phyloP scores from a whole-genome alignment of 2,329 filamentous ascomycete species.

The Penicillium occitanis region DNA sequence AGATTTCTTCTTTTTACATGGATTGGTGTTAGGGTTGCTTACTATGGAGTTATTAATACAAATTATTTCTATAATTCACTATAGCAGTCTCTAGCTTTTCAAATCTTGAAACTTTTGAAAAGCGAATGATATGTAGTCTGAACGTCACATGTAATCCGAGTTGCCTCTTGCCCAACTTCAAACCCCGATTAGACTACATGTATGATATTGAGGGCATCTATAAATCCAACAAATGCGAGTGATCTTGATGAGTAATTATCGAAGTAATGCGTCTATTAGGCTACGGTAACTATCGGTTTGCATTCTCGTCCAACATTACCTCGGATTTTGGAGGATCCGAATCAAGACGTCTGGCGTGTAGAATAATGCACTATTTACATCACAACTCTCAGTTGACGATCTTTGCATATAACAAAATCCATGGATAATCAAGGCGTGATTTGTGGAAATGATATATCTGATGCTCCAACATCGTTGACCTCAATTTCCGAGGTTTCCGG shows the following conservation, averaged over 20 bases:
- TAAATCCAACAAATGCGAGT: no score
- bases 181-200: not conserved
- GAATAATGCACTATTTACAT: not conserved
- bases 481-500: not conserved
- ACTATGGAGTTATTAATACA: not conserved
- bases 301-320: no score
- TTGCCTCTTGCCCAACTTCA: not conserved
- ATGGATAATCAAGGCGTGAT: not conserved
- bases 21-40: not conserved
- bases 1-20: slow-evolving; percentile 10
- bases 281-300: no score
- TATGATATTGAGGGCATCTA: not conserved
- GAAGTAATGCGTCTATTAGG: no score
- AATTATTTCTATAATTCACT: not conserved
- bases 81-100: not conserved
- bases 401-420: not conserved
- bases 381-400: not conserved
- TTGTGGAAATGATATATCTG: not conserved
- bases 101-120: not conserved
- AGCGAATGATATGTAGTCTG: not conserved
- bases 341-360: no score
- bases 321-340: no score
- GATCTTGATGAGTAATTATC: no score
- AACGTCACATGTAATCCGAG: not conserved
- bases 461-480: not conserved